Conservation (phyloP, 1,139 yeast genomes). For the Scheffersomyces quercinus region DNA sequence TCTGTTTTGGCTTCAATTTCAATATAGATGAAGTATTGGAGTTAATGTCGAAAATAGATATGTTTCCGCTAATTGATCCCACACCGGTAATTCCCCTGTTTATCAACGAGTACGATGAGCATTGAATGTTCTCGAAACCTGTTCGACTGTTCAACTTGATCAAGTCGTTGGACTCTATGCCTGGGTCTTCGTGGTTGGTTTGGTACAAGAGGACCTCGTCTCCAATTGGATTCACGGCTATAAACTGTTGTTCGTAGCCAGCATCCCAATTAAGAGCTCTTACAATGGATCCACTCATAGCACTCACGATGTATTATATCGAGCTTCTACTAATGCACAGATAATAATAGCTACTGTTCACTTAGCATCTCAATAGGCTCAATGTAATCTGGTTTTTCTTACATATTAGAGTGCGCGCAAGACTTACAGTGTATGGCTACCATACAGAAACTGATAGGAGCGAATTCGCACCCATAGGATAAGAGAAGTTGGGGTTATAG, state of each 20-base stretch:
- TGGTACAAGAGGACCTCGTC: constrained; percentile 67
- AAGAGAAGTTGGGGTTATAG: too few species aligned
- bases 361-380: too few species aligned
- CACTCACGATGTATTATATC: too few species aligned
- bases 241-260: constrained; percentile 54
- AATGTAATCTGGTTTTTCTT: too few species aligned
- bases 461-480: too few species aligned
- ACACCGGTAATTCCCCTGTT: constrained; percentile 65
- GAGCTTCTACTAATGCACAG: too few species aligned
- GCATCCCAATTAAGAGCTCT: constrained; percentile 63
- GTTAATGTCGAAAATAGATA: constrained; percentile 63
- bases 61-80: constrained; percentile 72
- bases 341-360: too few species aligned
- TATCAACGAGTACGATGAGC: constrained; percentile 63
- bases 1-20: constrained; percentile 62
- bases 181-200: constrained; percentile 45
- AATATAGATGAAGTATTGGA: constrained; percentile 37
- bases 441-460: too few species aligned
- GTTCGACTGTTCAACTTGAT: constrained; percentile 51
- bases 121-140: constrained; percentile 73
- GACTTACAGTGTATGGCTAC: too few species aligned
- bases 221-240: constrained; percentile 67
- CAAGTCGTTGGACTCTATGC: constrained; percentile 38
- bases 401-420: too few species aligned
- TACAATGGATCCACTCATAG: constrained; percentile 55